Conservation (phyloP, 225 moss, liverwort and hornwort species). For the Anthoceros angustus region DNA sequence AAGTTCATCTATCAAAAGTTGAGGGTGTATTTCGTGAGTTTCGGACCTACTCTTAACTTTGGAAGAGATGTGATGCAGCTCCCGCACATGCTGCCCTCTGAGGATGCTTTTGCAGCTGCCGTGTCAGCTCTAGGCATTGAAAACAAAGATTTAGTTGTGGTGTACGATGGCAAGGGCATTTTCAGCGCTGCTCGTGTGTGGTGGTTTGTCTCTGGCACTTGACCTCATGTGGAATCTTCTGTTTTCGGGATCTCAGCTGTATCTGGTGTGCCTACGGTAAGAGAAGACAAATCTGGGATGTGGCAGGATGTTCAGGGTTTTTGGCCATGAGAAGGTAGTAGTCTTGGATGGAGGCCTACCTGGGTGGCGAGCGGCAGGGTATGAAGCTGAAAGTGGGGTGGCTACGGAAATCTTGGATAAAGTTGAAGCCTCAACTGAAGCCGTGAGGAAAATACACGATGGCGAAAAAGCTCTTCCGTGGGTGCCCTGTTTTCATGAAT, state of each 20-base stretch:
- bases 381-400: conserved; percentile 30
- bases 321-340: conserved; percentile 91
- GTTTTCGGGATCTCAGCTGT: not conserved
- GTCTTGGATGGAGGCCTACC: conserved; percentile 89
- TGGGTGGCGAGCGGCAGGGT: conserved; percentile 53
- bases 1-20: not conserved
- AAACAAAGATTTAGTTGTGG: conserved; percentile 50
- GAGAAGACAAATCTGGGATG: not conserved
- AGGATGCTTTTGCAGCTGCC: conserved; percentile 72
- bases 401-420: conserved; percentile 33
- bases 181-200: conserved; percentile 95
- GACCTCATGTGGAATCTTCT: not conserved
- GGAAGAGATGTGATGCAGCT: conserved; percentile 26
- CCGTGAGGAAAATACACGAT: conserved; percentile 24
- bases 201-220: conserved; percentile 44
- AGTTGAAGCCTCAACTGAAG: conserved; percentile 33
- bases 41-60: not conserved
- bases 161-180: conserved; percentile 83
- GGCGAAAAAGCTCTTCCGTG: conserved; percentile 13
- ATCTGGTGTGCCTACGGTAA: conserved; percentile 9
- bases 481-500: not conserved
- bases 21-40: not conserved
- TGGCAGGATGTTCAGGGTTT: conserved; percentile 88
- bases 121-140: conserved; percentile 64
- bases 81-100: conserved; percentile 94